These are phyloP conservation scores for Malbranchea zuffiana DNA, from an alignment of 2,329 filamentous ascomycete genomes.

Conservation along the genomic window DNA sequence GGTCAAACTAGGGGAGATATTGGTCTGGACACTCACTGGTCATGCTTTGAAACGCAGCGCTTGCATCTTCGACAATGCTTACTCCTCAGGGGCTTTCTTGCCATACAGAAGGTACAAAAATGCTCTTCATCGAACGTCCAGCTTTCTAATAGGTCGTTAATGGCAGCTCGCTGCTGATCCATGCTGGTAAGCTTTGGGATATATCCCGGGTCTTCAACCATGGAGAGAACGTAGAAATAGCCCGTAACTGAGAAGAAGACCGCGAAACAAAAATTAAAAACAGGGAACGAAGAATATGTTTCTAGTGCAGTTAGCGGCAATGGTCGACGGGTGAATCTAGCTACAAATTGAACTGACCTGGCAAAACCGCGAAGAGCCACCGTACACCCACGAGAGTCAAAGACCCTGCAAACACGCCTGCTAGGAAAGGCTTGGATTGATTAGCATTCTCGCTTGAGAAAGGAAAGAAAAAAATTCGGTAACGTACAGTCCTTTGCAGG, in stretches of 20 bases:
- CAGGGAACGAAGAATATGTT: slow-evolving; percentile 54
- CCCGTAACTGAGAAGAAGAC: slow-evolving; percentile 53
- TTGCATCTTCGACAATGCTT: slow-evolving; percentile 91
- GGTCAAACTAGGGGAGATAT: slow-evolving; percentile 1
- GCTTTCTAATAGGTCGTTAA: slow-evolving; percentile 70
- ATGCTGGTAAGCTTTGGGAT: slow-evolving; percentile 84
- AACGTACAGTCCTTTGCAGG: slow-evolving; percentile 73
- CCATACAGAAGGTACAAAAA: slow-evolving; percentile 93
- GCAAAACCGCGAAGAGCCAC: slow-evolving; percentile 65
- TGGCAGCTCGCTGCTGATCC: slow-evolving; percentile 77
- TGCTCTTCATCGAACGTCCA: slow-evolving; percentile 92
- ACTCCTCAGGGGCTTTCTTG: slow-evolving; percentile 78
- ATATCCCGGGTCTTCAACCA: slow-evolving; percentile 82
- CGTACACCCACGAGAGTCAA: slow-evolving; percentile 69
- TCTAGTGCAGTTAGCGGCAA: too few species aligned
- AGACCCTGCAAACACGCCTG: slow-evolving; percentile 82
- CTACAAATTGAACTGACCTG: slow-evolving; percentile 43
- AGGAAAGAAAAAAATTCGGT: not conserved
- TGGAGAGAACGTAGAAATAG: slow-evolving; percentile 81
- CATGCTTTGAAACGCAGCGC: slow-evolving; percentile 89
- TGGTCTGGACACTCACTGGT: slow-evolving; percentile 58
- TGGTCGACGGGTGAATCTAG: too few species aligned
- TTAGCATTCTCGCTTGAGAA: too few species aligned
- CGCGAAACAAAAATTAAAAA: slow-evolving; percentile 68
- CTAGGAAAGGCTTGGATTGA: slow-evolving; percentile 71